Conservation (phyloP, 1,284 basidiomycete species). For the Trametes polyzona region DNA sequence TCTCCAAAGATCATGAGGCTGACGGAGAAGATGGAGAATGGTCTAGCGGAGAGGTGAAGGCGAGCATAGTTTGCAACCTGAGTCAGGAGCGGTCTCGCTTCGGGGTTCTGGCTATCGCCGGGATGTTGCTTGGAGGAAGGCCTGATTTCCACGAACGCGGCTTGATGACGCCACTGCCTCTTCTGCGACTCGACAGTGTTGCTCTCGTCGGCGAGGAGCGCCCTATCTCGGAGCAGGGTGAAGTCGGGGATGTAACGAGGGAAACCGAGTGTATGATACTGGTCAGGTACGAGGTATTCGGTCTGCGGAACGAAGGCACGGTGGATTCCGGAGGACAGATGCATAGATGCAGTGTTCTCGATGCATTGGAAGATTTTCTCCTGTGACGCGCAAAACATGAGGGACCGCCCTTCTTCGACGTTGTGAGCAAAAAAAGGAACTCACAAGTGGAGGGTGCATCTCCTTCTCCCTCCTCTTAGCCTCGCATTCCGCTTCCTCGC, state of each 20-base stretch:
- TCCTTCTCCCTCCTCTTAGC: neutral
- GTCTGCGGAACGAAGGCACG: neutral
- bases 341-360: neutral
- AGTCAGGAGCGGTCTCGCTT: neutral
- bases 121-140: neutral
- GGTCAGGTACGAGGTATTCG: neutral
- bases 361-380: neutral
- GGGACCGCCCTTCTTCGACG: too few species aligned
- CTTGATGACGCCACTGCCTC: neutral
- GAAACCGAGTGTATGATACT: slow-evolving; percentile 3
- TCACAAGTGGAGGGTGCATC: slow-evolving; percentile 5
- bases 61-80: slow-evolving; percentile 30
- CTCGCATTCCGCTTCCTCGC: too few species aligned
- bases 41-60: slow-evolving; percentile 26
- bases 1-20: slow-evolving; percentile 27
- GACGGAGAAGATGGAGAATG: slow-evolving; percentile 31
- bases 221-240: neutral
- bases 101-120: neutral
- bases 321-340: too few species aligned
- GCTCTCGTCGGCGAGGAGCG: neutral
- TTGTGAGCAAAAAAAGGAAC: too few species aligned
- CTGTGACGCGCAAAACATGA: too few species aligned
- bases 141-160: neutral
- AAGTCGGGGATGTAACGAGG: slow-evolving; percentile 4
- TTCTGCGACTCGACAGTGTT: neutral